Evolutionary conservation across 2,329 filamentous ascomycete species (phyloP).

Genomic region (Colletotrichum phormii): DNA sequence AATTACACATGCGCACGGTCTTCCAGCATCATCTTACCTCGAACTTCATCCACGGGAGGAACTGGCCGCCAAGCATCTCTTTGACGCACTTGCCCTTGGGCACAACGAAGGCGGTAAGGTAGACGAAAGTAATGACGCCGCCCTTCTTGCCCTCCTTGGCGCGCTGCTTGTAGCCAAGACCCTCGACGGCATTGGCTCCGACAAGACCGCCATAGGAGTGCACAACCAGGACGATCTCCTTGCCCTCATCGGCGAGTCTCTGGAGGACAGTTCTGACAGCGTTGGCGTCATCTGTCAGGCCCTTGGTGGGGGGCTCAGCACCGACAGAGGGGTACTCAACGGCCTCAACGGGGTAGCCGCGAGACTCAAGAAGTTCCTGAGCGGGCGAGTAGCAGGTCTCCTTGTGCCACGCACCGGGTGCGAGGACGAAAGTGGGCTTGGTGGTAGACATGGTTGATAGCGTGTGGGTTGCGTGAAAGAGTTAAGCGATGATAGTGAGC

Average conservation of each 20-base stretch:
- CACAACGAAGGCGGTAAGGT: conserved; percentile 48
- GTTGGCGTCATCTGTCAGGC: conserved; percentile 46
- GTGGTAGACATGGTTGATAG: conserved; percentile 8
- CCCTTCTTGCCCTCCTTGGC: conserved; percentile 46
- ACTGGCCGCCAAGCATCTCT: conserved; percentile 39
- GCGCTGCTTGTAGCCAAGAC: conserved; percentile 49
- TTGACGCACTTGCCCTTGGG: conserved; percentile 41
- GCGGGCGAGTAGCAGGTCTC: conserved; percentile 45
- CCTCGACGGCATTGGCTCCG: conserved; percentile 50
- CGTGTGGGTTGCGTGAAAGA: neutral
- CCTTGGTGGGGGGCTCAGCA: conserved; percentile 42
- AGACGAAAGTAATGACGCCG: conserved; percentile 51
- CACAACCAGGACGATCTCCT: conserved; percentile 54
- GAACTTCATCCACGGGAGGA: conserved; percentile 43
- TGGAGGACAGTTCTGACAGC: conserved; percentile 43
- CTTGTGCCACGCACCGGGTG: conserved; percentile 53
- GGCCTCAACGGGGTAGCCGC: conserved; percentile 47
- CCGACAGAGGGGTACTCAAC: conserved; percentile 48
- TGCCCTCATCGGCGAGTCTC: conserved; percentile 47
- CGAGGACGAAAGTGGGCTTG: conserved; percentile 48
- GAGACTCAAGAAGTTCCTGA: conserved; percentile 43
- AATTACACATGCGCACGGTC: neutral
- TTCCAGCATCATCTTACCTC: conserved; percentile 32
- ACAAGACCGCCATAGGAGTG: conserved; percentile 58
- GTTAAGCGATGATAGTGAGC: neutral